phyloP scores from a whole-genome alignment of 163 green algal species.

The Chloromonas sp. region DNA sequence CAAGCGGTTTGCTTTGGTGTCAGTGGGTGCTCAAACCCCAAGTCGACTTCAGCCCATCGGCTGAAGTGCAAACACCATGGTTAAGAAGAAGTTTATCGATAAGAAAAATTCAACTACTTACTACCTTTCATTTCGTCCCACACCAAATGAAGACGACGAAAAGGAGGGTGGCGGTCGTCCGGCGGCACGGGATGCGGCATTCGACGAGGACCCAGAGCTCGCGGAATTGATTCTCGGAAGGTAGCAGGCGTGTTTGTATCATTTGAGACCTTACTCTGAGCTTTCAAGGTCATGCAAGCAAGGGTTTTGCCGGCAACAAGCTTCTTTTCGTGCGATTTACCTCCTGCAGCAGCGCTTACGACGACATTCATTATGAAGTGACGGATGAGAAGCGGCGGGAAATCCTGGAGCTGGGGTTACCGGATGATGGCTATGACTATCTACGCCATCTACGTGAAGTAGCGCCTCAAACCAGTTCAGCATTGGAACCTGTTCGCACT shows the following conservation, averaged over 20 bases:
- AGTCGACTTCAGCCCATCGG: too few species aligned
- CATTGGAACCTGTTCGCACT: background rate
- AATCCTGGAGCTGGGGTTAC: constrained; percentile 76
- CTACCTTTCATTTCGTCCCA: constrained; percentile 58
- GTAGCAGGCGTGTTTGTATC: constrained; percentile 12
- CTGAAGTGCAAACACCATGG: background rate
- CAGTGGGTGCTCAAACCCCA: too few species aligned
- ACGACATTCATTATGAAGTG: constrained; percentile 48
- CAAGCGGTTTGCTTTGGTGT: too few species aligned
- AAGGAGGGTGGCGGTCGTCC: constrained; percentile 22
- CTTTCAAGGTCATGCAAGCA: background rate
- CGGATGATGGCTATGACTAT: constrained; percentile 96
- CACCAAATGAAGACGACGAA: constrained; percentile 19
- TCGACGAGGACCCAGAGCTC: constrained; percentile 14
- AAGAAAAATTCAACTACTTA: constrained; percentile 81
- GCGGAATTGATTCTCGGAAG: constrained; percentile 6
- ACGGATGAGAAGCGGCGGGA: constrained; percentile 61
- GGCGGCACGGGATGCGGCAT: constrained; percentile 18
- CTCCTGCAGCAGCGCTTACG: constrained; percentile 32
- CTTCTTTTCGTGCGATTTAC: background rate
- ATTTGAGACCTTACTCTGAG: background rate
- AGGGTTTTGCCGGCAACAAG: background rate
- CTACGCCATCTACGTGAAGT: constrained; percentile 69
- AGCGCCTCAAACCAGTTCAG: constrained; percentile 14
- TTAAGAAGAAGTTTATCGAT: constrained; percentile 82